A percentile compares a stretch with the other conserved stretches of the same genome.
Evolutionary conservation across 441 rosid species (phyloP).

Genomic region (Raphanus hybrid): DNA sequence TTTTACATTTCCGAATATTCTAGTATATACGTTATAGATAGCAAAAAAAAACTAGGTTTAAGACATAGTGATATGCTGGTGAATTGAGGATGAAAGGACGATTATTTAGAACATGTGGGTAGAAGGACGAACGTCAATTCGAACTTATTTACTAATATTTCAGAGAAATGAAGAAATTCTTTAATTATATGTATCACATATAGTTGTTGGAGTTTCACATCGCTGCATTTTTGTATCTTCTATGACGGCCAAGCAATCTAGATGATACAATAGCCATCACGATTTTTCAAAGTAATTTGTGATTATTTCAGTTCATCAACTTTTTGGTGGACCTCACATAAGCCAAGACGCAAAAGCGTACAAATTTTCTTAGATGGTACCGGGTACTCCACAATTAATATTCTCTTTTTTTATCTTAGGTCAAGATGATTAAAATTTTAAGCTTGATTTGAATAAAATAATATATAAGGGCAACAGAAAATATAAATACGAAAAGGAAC

Average conservation of each 20-base stretch:
- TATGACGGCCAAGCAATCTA: conserved; percentile 25
- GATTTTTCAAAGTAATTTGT: background rate
- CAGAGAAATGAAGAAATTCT: conserved; percentile 8
- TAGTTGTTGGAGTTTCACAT: conserved; percentile 37
- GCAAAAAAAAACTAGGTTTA: background rate
- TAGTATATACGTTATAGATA: background rate
- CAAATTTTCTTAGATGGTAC: background rate
- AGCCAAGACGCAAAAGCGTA: background rate
- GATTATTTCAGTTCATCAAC: conserved; percentile 6
- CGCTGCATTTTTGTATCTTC: conserved; percentile 3
- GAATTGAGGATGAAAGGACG: background rate
- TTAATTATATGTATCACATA: background rate
- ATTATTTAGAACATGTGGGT: background rate
- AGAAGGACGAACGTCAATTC: background rate
- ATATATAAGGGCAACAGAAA: background rate
- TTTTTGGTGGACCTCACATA: too few relatives aligned
- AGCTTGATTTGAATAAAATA: background rate
- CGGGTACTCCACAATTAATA: background rate
- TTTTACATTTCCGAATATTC: background rate
- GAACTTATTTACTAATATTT: background rate
- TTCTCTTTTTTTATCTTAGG: background rate
- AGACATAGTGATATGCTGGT: background rate
- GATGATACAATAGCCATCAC: conserved; percentile 15
- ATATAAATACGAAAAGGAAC: background rate
- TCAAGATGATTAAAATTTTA: background rate